These are phyloP conservation scores for Carex kokanica DNA, from an alignment of 176 grass and related monocot species.

Conservation along the genomic window DNA sequence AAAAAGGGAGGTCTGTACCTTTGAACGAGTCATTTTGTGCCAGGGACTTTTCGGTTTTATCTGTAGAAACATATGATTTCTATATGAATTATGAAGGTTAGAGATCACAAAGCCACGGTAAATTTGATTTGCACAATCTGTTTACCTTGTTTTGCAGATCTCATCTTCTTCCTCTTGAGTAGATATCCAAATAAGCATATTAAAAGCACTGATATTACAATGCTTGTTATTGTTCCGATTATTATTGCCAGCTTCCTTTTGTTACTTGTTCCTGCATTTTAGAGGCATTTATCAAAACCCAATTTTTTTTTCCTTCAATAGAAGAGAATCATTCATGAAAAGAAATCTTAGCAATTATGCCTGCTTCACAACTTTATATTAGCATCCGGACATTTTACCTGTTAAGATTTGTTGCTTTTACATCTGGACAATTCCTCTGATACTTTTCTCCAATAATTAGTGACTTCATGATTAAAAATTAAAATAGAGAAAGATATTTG, in stretches of 20 bases:
- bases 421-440: neutral
- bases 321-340: neutral
- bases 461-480: neutral
- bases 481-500: neutral
- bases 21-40: neutral
- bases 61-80: neutral
- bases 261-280: neutral
- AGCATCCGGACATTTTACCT: neutral
- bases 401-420: neutral
- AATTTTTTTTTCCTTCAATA: neutral
- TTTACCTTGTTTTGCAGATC: constrained; percentile 15
- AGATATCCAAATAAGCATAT: constrained; percentile 20
- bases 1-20: constrained; percentile 17
- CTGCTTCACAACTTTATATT: neutral
- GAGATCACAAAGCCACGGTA: neutral
- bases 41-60: neutral
- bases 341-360: neutral
- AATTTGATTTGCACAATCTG: neutral
- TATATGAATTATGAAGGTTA: neutral
- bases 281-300: neutral
- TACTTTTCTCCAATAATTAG: neutral
- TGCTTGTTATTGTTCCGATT: neutral
- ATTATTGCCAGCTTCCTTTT: neutral
- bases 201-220: neutral
- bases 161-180: constrained; percentile 21